Percentiles rank a stretch among this genome's conserved stretches.
phyloP scores from a whole-genome alignment of 495 filamentous ascomycete genomes.

The Lasiosphaeria miniovina region DNA sequence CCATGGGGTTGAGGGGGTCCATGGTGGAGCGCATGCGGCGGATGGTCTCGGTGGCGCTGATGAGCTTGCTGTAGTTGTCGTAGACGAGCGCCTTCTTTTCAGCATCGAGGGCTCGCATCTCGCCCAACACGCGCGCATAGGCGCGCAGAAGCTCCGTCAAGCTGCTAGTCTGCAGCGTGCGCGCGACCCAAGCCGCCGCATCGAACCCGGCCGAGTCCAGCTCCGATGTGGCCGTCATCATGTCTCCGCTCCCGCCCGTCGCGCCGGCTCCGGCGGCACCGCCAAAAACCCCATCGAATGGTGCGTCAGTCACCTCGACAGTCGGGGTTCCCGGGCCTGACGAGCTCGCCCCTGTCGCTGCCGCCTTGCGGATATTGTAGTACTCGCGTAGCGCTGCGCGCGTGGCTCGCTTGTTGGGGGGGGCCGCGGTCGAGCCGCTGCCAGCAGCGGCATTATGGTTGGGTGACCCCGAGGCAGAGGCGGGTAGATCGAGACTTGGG shows the following conservation, averaged over 20 bases:
- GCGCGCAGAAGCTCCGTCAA: constrained; percentile 61
- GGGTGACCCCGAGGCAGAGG: constrained; percentile 50
- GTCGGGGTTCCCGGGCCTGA: constrained; percentile 24
- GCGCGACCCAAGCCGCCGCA: constrained; percentile 56
- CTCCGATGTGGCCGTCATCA: constrained; percentile 40
- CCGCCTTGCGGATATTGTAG: constrained; percentile 71
- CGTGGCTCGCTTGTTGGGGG: constrained; percentile 39
- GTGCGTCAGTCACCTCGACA: constrained; percentile 37
- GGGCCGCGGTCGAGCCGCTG: constrained; percentile 44
- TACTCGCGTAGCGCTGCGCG: constrained; percentile 89
- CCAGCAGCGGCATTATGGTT: constrained; percentile 47
- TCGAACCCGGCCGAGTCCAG: constrained; percentile 59
- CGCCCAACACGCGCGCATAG: constrained; percentile 63
- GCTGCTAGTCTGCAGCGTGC: constrained; percentile 60
- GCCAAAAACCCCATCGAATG: neutral
- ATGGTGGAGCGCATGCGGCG: constrained; percentile 71
- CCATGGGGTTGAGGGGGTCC: constrained; percentile 68
- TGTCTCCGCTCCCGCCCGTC: constrained; percentile 23
- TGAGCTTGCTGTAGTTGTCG: constrained; percentile 96
- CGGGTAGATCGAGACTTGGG: constrained; percentile 66
- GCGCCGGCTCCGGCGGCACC: too few relatives aligned
- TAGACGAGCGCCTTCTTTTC: constrained; percentile 97
- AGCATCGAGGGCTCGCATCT: constrained; percentile 86
- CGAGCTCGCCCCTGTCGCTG: constrained; percentile 10
- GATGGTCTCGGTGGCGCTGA: constrained; percentile 92